These are phyloP conservation scores for Penicillium bialowiezense DNA, from an alignment of 495 filamentous ascomycete genomes.

Conservation along the genomic window DNA sequence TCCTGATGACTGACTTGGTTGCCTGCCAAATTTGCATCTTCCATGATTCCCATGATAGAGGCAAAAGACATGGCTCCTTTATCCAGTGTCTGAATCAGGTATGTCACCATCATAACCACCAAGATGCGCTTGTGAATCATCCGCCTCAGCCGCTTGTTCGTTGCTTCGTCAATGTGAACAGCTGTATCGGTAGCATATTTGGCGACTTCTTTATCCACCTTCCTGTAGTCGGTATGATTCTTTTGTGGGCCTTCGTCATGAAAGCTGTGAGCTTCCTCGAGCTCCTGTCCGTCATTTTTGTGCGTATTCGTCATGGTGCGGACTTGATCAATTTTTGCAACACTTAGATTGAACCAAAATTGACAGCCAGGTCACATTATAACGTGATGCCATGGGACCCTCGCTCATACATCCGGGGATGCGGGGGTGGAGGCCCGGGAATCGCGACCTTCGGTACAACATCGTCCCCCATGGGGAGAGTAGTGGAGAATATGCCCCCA, in stretches of 20 bases:
- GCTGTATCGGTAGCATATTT: slow-evolving; percentile 53
- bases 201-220: slow-evolving; percentile 59
- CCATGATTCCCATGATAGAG: slow-evolving; percentile 62
- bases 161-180: slow-evolving; percentile 53
- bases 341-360: no score
- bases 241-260: slow-evolving; percentile 35
- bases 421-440: slow-evolving; percentile 7
- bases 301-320: slow-evolving; percentile 4
- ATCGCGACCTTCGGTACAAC: not conserved
- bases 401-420: slow-evolving; percentile 1
- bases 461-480: slow-evolving; percentile 13
- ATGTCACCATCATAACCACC: slow-evolving; percentile 47
- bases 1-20: slow-evolving; percentile 34
- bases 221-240: slow-evolving; percentile 47
- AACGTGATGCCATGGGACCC: no score
- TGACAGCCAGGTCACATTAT: not conserved
- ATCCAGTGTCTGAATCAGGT: slow-evolving; percentile 67
- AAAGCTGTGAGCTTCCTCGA: slow-evolving; percentile 4
- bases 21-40: slow-evolving; percentile 50
- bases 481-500: slow-evolving; percentile 12
- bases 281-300: slow-evolving; percentile 7
- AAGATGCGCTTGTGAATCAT: slow-evolving; percentile 55
- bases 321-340: no score
- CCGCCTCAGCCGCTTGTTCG: slow-evolving; percentile 45
- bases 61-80: slow-evolving; percentile 67